Base-by-base conservation (phyloP, 768 basidiomycete genomes). In the Trametopsis cervina region DNA sequence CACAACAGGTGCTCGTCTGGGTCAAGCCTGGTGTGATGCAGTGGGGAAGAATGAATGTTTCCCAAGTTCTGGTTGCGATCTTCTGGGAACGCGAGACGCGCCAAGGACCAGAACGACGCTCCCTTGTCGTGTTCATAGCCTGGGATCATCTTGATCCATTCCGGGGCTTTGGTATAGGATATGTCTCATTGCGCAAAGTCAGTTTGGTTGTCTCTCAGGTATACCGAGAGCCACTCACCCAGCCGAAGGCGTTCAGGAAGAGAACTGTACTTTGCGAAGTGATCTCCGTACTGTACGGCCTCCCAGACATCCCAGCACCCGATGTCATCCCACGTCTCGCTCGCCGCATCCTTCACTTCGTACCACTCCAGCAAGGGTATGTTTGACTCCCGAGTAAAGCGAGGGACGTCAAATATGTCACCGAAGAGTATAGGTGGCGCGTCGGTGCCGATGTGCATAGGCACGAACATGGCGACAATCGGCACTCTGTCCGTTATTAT, bases 291-390 rank as follows among this genome's bases (percentile, higher is more conserved):
- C 42, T 65, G 60, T 27, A 63, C 61, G 7, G 62, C 58, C 33
- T 67, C 64, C 72, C 72, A 73, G 5, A 67, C 52, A 53, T 65
- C 68, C 72, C 72, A 73, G 50, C 72, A 73, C 24, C 71, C 69
- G 2, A 73, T 29, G 25, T 65, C 63, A 11, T 73, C 72, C 33
- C 63, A 36, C 33, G 58, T 54, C 23, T 49, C 36, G 46, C 59
- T 63, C 33, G 54, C 53, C 11, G 63, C 54, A 45, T 66, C 60
- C 51, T 74, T 74, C 51, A 74, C 63, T 41, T 74, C 68, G 29
- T 54, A 36, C 72, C 72, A 74, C 51, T 74, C 69, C 36, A 74
- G 53, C 11, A 74, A 56, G 0, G 66, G 66, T 13, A 59, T 52
- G 23, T 64, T 61, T n/a, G 72, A 67, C 23, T 58, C 58, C 38